Evolutionary conservation across 1,284 basidiomycete species (phyloP), one percentile per base, ranked within the genome.

Genomic region (Kwoniella shivajii): DNA sequence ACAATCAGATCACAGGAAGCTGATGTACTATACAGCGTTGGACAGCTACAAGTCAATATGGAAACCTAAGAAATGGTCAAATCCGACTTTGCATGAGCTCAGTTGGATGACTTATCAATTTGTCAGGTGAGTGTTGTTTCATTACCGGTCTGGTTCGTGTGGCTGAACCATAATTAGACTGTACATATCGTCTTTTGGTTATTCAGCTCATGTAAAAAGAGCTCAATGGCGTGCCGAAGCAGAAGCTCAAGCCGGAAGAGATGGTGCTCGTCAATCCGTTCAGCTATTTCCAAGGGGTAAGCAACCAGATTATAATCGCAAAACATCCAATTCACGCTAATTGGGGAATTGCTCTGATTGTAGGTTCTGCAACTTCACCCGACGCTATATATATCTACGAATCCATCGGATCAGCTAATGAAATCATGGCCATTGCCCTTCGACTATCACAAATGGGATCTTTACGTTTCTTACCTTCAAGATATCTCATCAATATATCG

Each of bases 171-270:
- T 22, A 26, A 14, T 4, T 36, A 61, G 59, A 22, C 69, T 80
- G n/a, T 80, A 80, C 59, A 74, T 79, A 3, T 73, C 74, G 6
- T 73, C 70, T 10, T 80, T 80, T 50, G 77, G 77, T 14, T 79
- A 79, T 60, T 78, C 79, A 43, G 78, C 78, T n/a, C 77, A 79
- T 50, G 73, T 79, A 2, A 77, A 79, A 59, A 65, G 78, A 34
- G 73, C 74, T 1, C 68, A 69, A 52, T 62, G 65, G 56, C 64
- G 73, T 0, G 72, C 72, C 6, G 73, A 73, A 45, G 65, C 63
- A n/a, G 69, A 71, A 39, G 47, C 57, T 14, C 20, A 31, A 27
- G 42, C 44, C 5, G 51, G 56, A 2, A 44, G 48, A 46, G 56
- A 56, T 39, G 59, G 43, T 14, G 37, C 30, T 39, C 38, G 55